Conservation (phyloP, 805 yeast species). For the Saturnispora quitensis region DNA sequence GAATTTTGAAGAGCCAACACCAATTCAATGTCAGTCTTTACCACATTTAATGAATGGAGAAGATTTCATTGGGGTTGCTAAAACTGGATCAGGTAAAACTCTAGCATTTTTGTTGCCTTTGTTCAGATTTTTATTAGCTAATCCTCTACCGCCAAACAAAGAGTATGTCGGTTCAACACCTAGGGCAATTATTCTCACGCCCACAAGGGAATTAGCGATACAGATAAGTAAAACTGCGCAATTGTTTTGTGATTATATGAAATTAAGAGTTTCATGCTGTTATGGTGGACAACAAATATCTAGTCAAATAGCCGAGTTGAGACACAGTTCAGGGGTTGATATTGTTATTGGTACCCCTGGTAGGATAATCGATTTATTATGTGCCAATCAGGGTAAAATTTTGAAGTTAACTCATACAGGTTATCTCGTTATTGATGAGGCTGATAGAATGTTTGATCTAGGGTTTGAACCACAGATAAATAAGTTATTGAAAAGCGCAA, state of each 20-base stretch:
- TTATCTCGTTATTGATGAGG: conserved; percentile 87
- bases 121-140: conserved; percentile 75
- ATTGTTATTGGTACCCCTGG: conserved; percentile 94
- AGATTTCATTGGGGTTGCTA: conserved; percentile 89
- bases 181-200: conserved; percentile 69
- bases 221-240: conserved; percentile 68
- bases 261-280: conserved; percentile 60
- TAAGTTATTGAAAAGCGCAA: conserved; percentile 54
- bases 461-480: conserved; percentile 96
- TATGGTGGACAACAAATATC: conserved; percentile 87
- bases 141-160: conserved; percentile 19
- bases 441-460: conserved; percentile 92
- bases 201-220: conserved; percentile 85
- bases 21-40: conserved; percentile 84
- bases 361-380: conserved; percentile 76
- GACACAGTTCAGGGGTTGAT: conserved; percentile 53
- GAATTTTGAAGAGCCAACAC: conserved; percentile 57
- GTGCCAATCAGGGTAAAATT: conserved; percentile 75
- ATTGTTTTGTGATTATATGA: conserved; percentile 44
- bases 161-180: conserved; percentile 58
- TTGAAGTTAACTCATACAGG: conserved; percentile 61
- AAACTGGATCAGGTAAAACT: conserved; percentile 96
- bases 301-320: conserved; percentile 69
- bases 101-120: conserved; percentile 79
- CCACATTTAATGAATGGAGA: conserved; percentile 87